Evolutionary conservation across 2,329 filamentous ascomycete genomes (phyloP).

Genomic region (Neurospora sp.): DNA sequence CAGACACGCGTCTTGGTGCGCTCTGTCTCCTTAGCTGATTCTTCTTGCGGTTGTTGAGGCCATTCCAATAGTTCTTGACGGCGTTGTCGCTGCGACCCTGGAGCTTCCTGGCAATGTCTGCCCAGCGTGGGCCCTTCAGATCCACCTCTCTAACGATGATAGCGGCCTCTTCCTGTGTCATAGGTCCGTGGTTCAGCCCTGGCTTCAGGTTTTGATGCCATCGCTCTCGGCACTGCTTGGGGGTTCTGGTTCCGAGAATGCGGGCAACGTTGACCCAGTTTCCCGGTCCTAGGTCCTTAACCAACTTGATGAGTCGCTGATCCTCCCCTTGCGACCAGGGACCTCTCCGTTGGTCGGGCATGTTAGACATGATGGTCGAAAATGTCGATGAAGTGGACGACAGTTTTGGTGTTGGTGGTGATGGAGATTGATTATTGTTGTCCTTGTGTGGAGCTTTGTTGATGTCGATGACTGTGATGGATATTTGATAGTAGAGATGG

Average conservation of each 20-base stretch:
- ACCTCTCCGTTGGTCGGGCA: not conserved
- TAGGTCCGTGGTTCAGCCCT: slow-evolving; percentile 61
- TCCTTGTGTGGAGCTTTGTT: not conserved
- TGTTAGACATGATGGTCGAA: not conserved
- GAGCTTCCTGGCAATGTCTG: slow-evolving; percentile 77
- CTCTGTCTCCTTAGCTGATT: slow-evolving; percentile 6
- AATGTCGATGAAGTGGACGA: not conserved
- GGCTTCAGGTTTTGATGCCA: slow-evolving; percentile 91
- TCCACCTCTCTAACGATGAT: slow-evolving; percentile 69
- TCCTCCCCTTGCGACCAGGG: slow-evolving; percentile 66
- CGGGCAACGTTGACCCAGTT: slow-evolving; percentile 87
- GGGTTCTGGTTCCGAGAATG: slow-evolving; percentile 65
- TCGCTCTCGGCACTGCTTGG: slow-evolving; percentile 91
- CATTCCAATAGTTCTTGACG: slow-evolving; percentile 98
- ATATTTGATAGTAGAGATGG: not conserved
- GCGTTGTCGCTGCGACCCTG: slow-evolving; percentile 86
- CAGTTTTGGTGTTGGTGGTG: not conserved
- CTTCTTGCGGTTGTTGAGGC: slow-evolving; percentile 71
- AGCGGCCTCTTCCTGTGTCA: slow-evolving; percentile 58
- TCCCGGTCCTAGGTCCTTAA: slow-evolving; percentile 57
- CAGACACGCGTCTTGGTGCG: not conserved
- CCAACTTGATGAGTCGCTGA: slow-evolving; percentile 53
- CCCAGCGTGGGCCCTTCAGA: slow-evolving; percentile 78
- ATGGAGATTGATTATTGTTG: not conserved
- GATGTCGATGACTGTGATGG: not conserved